A percentile compares a stretch with the other conserved stretches of the same genome.
Conservation (phyloP, 129 eudicot species). For the Centella asiatica region DNA sequence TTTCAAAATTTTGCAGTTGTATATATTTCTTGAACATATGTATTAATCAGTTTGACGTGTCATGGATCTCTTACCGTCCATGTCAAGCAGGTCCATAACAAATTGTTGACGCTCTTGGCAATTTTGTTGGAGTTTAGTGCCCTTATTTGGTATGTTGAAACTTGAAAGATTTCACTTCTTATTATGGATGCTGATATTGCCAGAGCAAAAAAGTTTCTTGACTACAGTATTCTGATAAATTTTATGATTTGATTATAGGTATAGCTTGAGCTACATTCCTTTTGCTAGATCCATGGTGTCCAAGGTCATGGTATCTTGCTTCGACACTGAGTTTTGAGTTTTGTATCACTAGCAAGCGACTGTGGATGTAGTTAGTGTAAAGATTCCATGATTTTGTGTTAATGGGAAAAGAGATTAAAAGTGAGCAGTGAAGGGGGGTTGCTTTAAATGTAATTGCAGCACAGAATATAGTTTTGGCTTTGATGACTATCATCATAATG, state of each 20-base stretch:
- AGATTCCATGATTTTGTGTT: neutral
- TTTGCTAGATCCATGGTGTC: slow-evolving; percentile 93
- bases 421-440: neutral
- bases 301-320: slow-evolving; percentile 70
- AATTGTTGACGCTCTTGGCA: slow-evolving; percentile 85
- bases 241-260: slow-evolving; percentile 43
- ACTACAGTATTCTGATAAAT: neutral
- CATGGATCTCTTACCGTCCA: slow-evolving; percentile 11
- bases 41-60: slow-evolving; percentile 4
- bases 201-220: neutral
- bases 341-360: neutral
- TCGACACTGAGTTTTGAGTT: slow-evolving; percentile 81
- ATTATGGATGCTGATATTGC: neutral
- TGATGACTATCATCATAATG: no score
- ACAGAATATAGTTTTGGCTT: no score
- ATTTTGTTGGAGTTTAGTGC: slow-evolving; percentile 88
- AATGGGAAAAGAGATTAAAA: no score
- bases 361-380: neutral
- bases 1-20: neutral
- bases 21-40: neutral
- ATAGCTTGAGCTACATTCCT: slow-evolving; percentile 96
- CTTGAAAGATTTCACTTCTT: no score
- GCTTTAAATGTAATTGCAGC: neutral
- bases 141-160: slow-evolving; percentile 75
- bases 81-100: slow-evolving; percentile 63